phyloP scores from a whole-genome alignment of 805 yeast species.

The Kuraishia borneana region DNA sequence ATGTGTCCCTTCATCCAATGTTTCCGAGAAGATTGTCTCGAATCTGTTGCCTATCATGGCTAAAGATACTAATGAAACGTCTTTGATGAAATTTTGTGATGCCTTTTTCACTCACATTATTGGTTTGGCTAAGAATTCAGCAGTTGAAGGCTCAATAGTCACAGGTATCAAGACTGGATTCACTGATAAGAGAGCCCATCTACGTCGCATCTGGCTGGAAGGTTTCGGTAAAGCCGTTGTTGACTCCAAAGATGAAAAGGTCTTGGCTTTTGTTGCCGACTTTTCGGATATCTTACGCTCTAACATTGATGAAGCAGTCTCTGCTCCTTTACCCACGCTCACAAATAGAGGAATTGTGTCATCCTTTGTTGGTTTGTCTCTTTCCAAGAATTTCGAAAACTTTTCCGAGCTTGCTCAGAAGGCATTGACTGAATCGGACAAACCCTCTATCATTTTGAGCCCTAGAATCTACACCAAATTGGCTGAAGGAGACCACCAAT shows the following conservation, averaged over 20 bases:
- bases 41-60: conserved; percentile 39
- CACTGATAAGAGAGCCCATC: conserved; percentile 46
- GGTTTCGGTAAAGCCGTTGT: conserved; percentile 28
- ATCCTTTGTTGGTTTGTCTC: conserved; percentile 36
- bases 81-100: conserved; percentile 36
- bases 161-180: conserved; percentile 44
- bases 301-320: conserved; percentile 31
- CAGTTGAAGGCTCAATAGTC: conserved; percentile 10
- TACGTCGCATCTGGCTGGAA: conserved; percentile 60
- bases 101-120: conserved; percentile 36
- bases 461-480: conserved; percentile 41
- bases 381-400: conserved; percentile 5
- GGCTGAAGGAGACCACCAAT: conserved; percentile 31
- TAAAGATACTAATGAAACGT: conserved; percentile 69
- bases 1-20: conserved; percentile 15
- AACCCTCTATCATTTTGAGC: conserved; percentile 36
- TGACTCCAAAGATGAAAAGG: conserved; percentile 2
- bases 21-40: conserved; percentile 27
- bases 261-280: conserved; percentile 3
- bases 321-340: conserved; percentile 42
- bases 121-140: conserved; percentile 12
- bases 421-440: conserved; percentile 24
- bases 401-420: conserved; percentile 13
- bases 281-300: conserved; percentile 14
- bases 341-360: conserved; percentile 40